Evolutionary conservation across 306 rosid genomes (phyloP), one percentile per base, ranked within the genome.

Genomic region (Lotus japonicus): DNA sequence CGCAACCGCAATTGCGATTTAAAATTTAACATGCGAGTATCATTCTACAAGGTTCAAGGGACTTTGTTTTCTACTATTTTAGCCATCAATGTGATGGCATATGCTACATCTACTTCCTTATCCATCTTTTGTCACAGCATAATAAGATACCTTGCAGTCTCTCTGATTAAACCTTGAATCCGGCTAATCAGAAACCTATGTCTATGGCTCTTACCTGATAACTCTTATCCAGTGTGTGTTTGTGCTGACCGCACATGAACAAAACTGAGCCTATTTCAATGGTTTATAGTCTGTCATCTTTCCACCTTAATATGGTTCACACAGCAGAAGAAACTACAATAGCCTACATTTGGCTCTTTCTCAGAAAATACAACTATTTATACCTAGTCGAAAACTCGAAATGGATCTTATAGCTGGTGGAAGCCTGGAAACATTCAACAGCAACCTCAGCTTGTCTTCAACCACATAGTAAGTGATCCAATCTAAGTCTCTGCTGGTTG

Each of bases 81-180:
- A 38, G 77, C 62, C 77, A 60, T 72, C 63, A 7, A n/a, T 44
- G 16, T 0, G 69, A 71, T 71, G 77, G 62, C 69, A 28, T 45
- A 3, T 46, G 39, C 66, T 70, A 35, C 28, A 33, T 58, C 14
- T 57, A 16, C 23, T 6, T 36, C 23, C n/a, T n/a, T n/a, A 11
- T 36, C 9, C 31, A 26, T 7, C 11, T 10, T 10, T 39, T 6
- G 11, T 3, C 19, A 0, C 19, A 12, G 18, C 11, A 51, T 4
- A 16, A 49, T 5, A 50, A 12, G 17, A 38, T 50, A 66, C 60
- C 15, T 17, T 50, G 17, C 70, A 55, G 39, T 23, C 38, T 46
- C 11, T 65, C 16, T 31, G 58, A 31, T 66, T 50, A 8, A 16
- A 31, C 17, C 18, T 6, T 2, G 45, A 15, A 31, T 46, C 28